Evolutionary conservation across 2,329 filamentous ascomycete species (phyloP).

Genomic region (Biscogniauxia marginata): DNA sequence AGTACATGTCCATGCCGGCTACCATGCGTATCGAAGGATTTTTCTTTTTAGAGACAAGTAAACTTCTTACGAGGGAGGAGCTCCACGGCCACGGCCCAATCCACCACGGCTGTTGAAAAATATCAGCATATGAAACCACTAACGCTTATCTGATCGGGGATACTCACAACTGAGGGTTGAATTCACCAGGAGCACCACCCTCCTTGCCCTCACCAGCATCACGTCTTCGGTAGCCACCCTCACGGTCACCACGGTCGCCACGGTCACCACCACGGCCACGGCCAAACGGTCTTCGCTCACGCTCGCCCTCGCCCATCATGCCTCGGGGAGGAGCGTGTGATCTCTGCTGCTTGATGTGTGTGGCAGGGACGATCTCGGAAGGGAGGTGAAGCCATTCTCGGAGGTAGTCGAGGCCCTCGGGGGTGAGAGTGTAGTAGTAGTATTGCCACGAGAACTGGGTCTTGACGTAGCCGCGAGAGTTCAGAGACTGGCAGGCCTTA

Average conservation of each 20-base stretch:
- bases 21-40: slow-evolving; percentile 34
- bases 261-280: slow-evolving; percentile 70
- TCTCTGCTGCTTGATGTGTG: slow-evolving; percentile 99
- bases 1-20: slow-evolving; percentile 35
- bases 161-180: slow-evolving; percentile 83
- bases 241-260: slow-evolving; percentile 72
- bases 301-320: slow-evolving; percentile 88
- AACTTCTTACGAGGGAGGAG: slow-evolving; percentile 63
- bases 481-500: slow-evolving; percentile 98
- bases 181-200: slow-evolving; percentile 87
- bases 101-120: slow-evolving; percentile 67
- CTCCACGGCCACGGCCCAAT: slow-evolving; percentile 84
- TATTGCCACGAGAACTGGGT: slow-evolving; percentile 99
- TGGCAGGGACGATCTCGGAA: slow-evolving; percentile 98
- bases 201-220: slow-evolving; percentile 86
- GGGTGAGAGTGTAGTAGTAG: slow-evolving; percentile 99
- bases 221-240: slow-evolving; percentile 90
- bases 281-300: slow-evolving; percentile 79
- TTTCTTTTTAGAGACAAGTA: slow-evolving; percentile 40
- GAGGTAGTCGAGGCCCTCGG: slow-evolving; percentile 99
- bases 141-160: too few relatives aligned
- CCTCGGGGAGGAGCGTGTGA: slow-evolving; percentile 96
- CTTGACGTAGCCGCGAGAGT: slow-evolving; percentile 98
- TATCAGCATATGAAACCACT: neutral
- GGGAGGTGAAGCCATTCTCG: slow-evolving; percentile 99